These are phyloP conservation scores for Falciphora oryzae DNA, from an alignment of 2,329 filamentous ascomycete species.

Conservation along the genomic window DNA sequence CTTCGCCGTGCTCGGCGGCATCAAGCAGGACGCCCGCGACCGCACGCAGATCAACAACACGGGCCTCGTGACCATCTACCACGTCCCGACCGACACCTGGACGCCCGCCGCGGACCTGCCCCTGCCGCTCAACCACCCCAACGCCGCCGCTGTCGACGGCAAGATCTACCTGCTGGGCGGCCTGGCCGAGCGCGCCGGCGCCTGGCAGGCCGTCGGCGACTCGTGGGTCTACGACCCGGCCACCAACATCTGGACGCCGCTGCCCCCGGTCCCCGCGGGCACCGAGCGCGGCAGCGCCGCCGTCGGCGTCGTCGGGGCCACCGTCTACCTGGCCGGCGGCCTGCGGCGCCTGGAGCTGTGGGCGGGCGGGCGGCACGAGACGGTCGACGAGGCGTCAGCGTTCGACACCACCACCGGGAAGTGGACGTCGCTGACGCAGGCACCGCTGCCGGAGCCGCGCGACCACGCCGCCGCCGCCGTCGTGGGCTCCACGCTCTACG, in stretches of 20 bases:
- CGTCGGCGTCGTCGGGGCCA: conserved; percentile 23
- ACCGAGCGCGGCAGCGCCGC: conserved; percentile 26
- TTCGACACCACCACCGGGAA: conserved; percentile 23
- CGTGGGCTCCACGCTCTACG: conserved; percentile 27
- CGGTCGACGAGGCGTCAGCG: conserved; percentile 23
- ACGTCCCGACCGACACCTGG: conserved; percentile 25
- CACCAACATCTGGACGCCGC: conserved; percentile 21
- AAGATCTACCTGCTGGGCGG: conserved; percentile 35
- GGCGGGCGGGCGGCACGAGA: conserved; percentile 17
- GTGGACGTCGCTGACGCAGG: conserved; percentile 24
- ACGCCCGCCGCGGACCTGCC: conserved; percentile 22
- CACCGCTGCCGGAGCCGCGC: conserved; percentile 26
- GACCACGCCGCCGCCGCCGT: conserved; percentile 29
- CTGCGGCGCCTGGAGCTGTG: conserved; percentile 20
- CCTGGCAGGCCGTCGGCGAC: conserved; percentile 22
- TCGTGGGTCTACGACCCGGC: conserved; percentile 26
- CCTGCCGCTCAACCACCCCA: conserved; percentile 28
- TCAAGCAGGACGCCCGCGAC: conserved; percentile 14
- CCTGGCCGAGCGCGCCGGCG: conserved; percentile 18
- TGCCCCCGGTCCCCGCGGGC: conserved; percentile 23
- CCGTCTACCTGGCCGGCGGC: conserved; percentile 33
- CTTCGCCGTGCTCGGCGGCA: conserved; percentile 23
- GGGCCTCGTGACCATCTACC: conserved; percentile 25
- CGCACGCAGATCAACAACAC: conserved; percentile 18
- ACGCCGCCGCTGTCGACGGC: conserved; percentile 28